Evolutionary conservation across 1,284 basidiomycete species (phyloP), one percentile per base, ranked within the genome.

Genomic region (Trichosporon coremiiforme): DNA sequence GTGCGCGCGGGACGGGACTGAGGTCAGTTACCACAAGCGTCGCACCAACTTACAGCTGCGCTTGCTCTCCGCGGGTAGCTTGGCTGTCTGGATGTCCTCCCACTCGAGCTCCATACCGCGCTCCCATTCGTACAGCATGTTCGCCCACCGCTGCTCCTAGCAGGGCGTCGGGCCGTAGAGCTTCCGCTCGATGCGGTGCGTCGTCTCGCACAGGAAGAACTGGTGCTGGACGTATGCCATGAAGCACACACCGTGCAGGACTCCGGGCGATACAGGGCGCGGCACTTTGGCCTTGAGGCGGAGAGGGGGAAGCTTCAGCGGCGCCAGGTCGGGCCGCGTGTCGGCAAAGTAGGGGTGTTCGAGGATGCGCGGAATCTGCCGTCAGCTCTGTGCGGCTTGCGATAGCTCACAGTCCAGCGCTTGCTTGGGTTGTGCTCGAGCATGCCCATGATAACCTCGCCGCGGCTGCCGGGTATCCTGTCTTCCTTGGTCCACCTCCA

Each of bases 101-200:
- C 78, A 79, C 22, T 80, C 75, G 50, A 78, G 67, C 60, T 81
- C 80, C 1, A 65, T 72, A 35, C 67, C 65, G 63, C 73, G 72
- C 47, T 74, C 73, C 78, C 79, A 82, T 2, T 67, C 62, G 6
- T 67, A 25, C 17, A 82, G 70, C 76, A 82, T 77, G 2, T 70
- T 73, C 1, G 77, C 78, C 78, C 78, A 81, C 25, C 73, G 65
- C 68, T 82, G 79, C 70, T 81, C 77, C 83, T 82, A 84, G 68
- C 77, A 74, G 2, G 75, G 75, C 20, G 73, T 71, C 6, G 70
- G 65, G 0, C 74, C 70, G 4, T 71, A 31, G n/a, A 84, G 71
- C 12, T 68, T 72, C 13, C 73, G 62, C 33, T 71, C 66, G 57
- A 84, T 73, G 13, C 68, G 68, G 6, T 68, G 66, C 1, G 72